Evolutionary conservation across 768 basidiomycete species (phyloP).

Genomic region (Pleurotus pulmonarius): DNA sequence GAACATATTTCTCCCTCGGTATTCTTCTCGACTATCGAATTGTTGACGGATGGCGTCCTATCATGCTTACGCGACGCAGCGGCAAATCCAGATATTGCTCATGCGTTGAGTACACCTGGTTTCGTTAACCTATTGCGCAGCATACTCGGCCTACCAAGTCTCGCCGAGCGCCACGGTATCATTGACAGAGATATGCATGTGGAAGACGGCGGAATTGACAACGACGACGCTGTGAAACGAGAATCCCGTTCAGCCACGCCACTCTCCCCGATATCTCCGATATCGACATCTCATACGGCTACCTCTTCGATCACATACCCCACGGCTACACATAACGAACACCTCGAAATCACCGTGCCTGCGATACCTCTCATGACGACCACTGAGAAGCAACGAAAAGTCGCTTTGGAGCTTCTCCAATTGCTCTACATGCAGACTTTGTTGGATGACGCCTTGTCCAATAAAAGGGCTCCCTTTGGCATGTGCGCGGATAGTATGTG

Average conservation of each 20-base stretch:
- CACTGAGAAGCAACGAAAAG: background rate
- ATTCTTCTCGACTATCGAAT: background rate
- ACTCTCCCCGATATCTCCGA: background rate
- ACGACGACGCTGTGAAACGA: background rate
- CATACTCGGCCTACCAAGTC: background rate
- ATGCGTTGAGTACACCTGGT: background rate
- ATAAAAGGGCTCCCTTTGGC: constrained; percentile 46
- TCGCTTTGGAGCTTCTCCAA: constrained; percentile 3
- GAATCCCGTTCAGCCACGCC: background rate
- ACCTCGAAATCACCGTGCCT: background rate
- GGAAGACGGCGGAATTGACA: background rate
- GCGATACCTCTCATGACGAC: background rate
- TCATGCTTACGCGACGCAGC: background rate
- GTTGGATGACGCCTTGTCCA: constrained; percentile 60
- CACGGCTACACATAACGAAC: background rate
- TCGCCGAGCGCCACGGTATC: background rate
- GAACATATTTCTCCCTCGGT: constrained; percentile 2
- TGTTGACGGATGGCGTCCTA: constrained; percentile 2
- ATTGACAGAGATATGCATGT: background rate
- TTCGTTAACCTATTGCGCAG: background rate
- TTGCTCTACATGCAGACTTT: background rate
- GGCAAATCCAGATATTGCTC: constrained; percentile 2
- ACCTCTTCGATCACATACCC: background rate
- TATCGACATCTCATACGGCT: background rate
- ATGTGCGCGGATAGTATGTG: constrained; percentile 8